phyloP scores from a whole-genome alignment of 768 basidiomycete genomes.

The Fibroporia radiculosa region DNA sequence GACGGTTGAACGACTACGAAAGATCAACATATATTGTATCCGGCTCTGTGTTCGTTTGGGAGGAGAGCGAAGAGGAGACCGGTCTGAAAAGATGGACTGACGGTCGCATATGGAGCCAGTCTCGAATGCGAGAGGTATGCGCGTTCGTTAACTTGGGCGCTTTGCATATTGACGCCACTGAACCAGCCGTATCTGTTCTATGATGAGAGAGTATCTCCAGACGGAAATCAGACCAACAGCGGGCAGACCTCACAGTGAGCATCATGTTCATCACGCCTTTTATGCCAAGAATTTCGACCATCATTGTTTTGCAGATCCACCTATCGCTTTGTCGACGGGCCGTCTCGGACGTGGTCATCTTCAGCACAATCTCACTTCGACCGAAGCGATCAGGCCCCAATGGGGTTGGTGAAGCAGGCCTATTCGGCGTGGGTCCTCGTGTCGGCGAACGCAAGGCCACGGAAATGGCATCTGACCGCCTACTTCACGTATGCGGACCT shows the following conservation, averaged over 20 bases:
- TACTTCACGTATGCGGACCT: conserved; percentile 35
- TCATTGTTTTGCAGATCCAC: conserved; percentile 11
- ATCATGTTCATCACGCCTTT: conserved; percentile 1
- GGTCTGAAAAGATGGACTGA: conserved; percentile 68
- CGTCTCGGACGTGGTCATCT: conserved; percentile 38
- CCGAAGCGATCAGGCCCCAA: conserved; percentile 42
- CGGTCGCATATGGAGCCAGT: conserved; percentile 62
- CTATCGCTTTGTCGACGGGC: conserved; percentile 53
- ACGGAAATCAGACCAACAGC: conserved; percentile 30
- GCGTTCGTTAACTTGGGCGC: not conserved
- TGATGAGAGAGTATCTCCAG: conserved; percentile 48
- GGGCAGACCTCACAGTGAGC: conserved; percentile 33
- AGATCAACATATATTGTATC: conserved; percentile 45
- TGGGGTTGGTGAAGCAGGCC: conserved; percentile 62
- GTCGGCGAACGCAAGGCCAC: conserved; percentile 36
- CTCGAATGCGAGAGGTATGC: conserved; percentile 52
- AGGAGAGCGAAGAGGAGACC: conserved; percentile 58
- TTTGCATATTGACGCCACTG: conserved; percentile 8
- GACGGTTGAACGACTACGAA: conserved; percentile 57
- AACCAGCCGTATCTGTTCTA: conserved; percentile 61
- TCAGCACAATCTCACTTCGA: conserved; percentile 54
- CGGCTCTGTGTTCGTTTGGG: conserved; percentile 64
- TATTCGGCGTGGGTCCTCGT: conserved; percentile 57
- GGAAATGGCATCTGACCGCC: conserved; percentile 60
- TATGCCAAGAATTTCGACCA: conserved; percentile 4